Base-by-base conservation (phyloP, 1,284 basidiomycete species). In the Mycosarcoma maydis region DNA sequence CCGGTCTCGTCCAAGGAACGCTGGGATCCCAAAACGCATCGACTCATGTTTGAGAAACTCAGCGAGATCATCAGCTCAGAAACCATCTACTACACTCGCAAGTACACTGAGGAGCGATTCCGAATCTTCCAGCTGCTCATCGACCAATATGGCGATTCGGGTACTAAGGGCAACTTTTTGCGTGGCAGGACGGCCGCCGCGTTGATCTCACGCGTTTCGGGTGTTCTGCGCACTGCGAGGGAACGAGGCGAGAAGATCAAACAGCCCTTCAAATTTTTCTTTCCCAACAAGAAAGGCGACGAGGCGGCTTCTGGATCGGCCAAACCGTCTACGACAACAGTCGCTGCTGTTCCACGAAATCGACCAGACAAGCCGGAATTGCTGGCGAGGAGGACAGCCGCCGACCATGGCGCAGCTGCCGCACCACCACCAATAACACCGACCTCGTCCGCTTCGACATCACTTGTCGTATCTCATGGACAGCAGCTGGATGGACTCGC, bases 11-110 rank as follows among this genome's bases (percentile, higher is more conserved):
- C 65, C 22, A 61, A 69, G 38, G 58, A 61, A 41, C 52, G 65
- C 16, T 62, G 59, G 65, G 58, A 58, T 44, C 54, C 54, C 17
- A 62, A 62, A 19, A 62, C 53, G 19, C 58, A 62, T 32, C 40
- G 58, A 5, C 68, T 71, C 13, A 65, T 71, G 56, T 71, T 71
- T 14, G 56, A 55, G 19, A 71, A 71, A 39, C 61, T 71, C 38
- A 62, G 66, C 50, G 68, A 71, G 19, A 71, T 71, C 42, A 56
- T 65, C 33, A 48, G 40, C 32, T 38, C 22, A 5, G 52, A 66
- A n/a, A 62, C 57, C 11, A 56, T 59, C 39, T 59, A 57, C 42
- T 59, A 57, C 37, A 61, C 61, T 0, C 52, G 51, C 45, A 57
- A 58, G 29, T 65, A 71, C 40, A 55, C 57, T 17, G 57, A 60